Conservation (phyloP, 495 filamentous ascomycete species). For the Talaromyces liani region DNA sequence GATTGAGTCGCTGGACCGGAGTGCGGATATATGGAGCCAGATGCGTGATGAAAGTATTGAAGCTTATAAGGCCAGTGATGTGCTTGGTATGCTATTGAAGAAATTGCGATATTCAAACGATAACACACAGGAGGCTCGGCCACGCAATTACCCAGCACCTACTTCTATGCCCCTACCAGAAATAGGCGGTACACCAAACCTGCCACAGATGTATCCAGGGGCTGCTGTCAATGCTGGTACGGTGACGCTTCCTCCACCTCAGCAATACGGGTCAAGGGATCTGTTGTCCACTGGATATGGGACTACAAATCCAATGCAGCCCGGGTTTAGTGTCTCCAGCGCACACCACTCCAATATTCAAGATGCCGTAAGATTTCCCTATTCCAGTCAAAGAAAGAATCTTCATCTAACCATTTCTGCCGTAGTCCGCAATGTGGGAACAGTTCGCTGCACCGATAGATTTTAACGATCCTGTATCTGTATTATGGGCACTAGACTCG, state of each 20-base stretch:
- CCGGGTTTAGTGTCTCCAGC: background rate
- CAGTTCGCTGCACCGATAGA: background rate
- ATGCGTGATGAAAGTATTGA: background rate
- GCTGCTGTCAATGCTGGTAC: background rate
- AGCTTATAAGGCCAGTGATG: slow-evolving; percentile 1
- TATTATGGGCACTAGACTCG: background rate
- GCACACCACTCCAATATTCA: background rate
- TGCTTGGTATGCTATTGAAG: background rate
- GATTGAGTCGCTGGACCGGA: background rate
- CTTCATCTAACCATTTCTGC: background rate
- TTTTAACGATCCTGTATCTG: slow-evolving; percentile 1
- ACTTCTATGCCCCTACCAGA: background rate
- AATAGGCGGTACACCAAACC: background rate
- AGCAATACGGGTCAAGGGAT: background rate
- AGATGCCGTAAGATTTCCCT: background rate
- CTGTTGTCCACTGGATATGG: background rate
- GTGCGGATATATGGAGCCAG: background rate
- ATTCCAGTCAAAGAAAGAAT: background rate
- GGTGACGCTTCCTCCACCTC: background rate
- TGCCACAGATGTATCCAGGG: background rate
- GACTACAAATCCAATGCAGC: background rate
- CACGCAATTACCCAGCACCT: background rate
- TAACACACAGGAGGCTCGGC: background rate
- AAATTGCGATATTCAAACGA: background rate
- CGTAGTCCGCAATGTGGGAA: background rate